These are phyloP conservation scores for Phaffia australis DNA, from an alignment of 768 basidiomycete species.

Conservation along the genomic window DNA sequence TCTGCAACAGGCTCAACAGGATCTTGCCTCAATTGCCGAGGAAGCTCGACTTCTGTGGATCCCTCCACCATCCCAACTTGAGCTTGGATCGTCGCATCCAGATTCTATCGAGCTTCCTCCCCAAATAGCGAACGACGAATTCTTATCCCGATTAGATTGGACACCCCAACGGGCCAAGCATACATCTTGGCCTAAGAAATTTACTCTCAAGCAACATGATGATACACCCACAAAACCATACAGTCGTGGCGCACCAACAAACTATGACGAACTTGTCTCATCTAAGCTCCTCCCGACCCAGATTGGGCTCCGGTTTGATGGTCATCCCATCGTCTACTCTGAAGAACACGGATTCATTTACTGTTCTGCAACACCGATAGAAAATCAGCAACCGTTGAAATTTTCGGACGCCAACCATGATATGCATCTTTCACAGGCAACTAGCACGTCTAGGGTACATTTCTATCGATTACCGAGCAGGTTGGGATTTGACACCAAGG, in stretches of 20 bases:
- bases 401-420: neutral
- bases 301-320: slow-evolving; percentile 53
- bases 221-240: neutral
- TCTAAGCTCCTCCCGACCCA: slow-evolving; percentile 54
- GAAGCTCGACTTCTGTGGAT: slow-evolving; percentile 42
- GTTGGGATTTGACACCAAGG: no score
- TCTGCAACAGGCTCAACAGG: slow-evolving; percentile 52
- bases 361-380: neutral
- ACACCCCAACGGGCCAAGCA: slow-evolving; percentile 53
- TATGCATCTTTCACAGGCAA: neutral
- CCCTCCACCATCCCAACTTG: slow-evolving; percentile 34
- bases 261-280: neutral
- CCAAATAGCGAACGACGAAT: slow-evolving; percentile 51
- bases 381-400: neutral
- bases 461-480: no score
- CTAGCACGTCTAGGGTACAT: no score
- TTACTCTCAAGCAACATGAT: neutral
- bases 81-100: slow-evolving; percentile 11
- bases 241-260: neutral
- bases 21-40: slow-evolving; percentile 59
- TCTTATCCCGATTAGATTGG: slow-evolving; percentile 91
- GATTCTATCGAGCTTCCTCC: slow-evolving; percentile 43
- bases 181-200: slow-evolving; percentile 31
- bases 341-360: slow-evolving; percentile 52
- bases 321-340: slow-evolving; percentile 50